phyloP scores from a whole-genome alignment of 805 yeast genomes.

The Ogataea parapolymorpha region DNA sequence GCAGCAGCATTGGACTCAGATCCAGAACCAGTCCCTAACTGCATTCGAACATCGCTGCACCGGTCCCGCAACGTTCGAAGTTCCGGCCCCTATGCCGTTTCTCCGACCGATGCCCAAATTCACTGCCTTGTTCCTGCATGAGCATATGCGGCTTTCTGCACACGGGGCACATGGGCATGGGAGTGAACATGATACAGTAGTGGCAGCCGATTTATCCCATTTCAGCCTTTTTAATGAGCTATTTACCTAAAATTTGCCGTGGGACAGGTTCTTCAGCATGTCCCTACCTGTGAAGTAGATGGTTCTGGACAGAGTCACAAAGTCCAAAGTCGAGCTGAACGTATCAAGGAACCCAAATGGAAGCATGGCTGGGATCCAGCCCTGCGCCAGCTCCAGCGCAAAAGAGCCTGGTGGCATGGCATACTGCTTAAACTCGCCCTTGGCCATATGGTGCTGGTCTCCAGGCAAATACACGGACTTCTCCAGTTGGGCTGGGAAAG shows the following conservation, averaged over 20 bases:
- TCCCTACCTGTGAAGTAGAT: slow-evolving; percentile 71
- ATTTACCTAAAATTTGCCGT: slow-evolving; percentile 60
- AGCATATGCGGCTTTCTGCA: too few relatives aligned
- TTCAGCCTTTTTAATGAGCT: too few relatives aligned
- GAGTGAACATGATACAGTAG: too few relatives aligned
- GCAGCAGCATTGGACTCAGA: too few relatives aligned
- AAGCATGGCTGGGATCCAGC: slow-evolving; percentile 97
- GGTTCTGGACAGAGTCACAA: slow-evolving; percentile 65
- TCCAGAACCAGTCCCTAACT: too few relatives aligned
- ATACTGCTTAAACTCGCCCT: slow-evolving; percentile 81
- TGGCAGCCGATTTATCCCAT: too few relatives aligned
- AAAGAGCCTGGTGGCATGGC: slow-evolving; percentile 76
- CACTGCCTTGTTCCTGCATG: too few relatives aligned
- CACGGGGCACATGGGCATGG: too few relatives aligned
- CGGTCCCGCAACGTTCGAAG: too few relatives aligned
- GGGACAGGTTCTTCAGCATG: slow-evolving; percentile 64
- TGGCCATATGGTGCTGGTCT: slow-evolving; percentile 72
- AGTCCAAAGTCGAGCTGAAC: slow-evolving; percentile 75
- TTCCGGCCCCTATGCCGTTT: too few relatives aligned
- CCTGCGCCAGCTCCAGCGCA: slow-evolving; percentile 95
- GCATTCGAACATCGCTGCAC: too few relatives aligned
- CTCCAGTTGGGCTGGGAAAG: slow-evolving; percentile 55
- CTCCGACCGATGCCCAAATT: too few relatives aligned
- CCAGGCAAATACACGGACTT: slow-evolving; percentile 85
- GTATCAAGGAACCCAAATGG: slow-evolving; percentile 92